These are phyloP conservation scores for Rhazya stricta DNA, from an alignment of 257 asterid genomes.

Conservation along the genomic window DNA sequence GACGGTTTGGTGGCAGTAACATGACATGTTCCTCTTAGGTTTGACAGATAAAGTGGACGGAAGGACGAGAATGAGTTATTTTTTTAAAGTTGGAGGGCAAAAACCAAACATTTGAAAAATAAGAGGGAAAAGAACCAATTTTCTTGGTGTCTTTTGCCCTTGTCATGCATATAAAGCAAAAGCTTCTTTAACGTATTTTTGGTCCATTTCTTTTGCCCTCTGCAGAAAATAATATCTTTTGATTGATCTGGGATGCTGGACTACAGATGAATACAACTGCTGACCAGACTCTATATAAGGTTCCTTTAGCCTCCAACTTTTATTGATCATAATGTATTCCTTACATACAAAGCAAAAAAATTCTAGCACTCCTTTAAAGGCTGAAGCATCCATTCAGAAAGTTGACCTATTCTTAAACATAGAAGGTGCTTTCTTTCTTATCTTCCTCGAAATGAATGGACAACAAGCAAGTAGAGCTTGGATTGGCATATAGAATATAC, in stretches of 20 bases:
- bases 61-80: too few relatives aligned
- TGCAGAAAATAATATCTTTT: not conserved
- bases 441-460: not conserved
- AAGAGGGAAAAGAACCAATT: too few relatives aligned
- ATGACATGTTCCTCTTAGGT: too few relatives aligned
- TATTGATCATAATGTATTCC: not conserved
- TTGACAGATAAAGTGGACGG: too few relatives aligned
- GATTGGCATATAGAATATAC: constrained; percentile 5
- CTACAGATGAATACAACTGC: not conserved
- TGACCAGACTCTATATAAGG: not conserved
- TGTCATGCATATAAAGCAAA: not conserved
- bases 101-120: too few relatives aligned
- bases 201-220: not conserved
- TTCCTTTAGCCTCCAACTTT: not conserved
- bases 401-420: not conserved
- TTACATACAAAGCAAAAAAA: not conserved
- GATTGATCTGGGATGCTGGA: not conserved
- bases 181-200: not conserved
- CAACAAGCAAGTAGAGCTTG: not conserved
- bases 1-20: too few relatives aligned
- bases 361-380: not conserved
- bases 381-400: not conserved
- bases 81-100: too few relatives aligned
- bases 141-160: too few relatives aligned
- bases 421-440: not conserved